Evolutionary conservation across 2,329 filamentous ascomycete species (phyloP), one percentile per base, ranked within the genome.

Genomic region (Delphinella strobiligena): DNA sequence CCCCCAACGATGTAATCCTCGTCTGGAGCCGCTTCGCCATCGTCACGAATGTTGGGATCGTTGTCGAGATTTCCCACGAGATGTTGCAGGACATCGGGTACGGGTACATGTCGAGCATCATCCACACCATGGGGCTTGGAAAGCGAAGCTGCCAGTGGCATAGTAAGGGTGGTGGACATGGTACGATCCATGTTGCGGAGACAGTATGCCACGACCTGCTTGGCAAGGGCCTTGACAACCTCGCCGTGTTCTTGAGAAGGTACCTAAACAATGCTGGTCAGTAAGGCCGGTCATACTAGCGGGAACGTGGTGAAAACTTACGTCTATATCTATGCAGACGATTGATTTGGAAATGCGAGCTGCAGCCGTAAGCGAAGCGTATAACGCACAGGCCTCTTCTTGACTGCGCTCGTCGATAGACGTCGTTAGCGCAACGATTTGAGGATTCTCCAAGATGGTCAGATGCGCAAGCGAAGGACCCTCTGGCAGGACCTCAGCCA

Each of bases 1-100:
- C 89, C 89, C 15, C 89, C 88, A 52, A 96, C 91, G 33, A 96
- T 87, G 60, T 96, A 96, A 58, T 95, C 86, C 43, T 93, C 82
- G 48, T 94, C 86, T 0, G 87, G 83, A 5, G 86, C 81, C 9
- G 78, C 69, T 2, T 80, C 76, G 32, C 76, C 69, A 16, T 80
- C 74, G 34, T 80, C 77, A 16, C 74, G 59, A 16, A 24, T 15
- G 35, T 62, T 66, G 8, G 71, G 47, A 50, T 60, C 49, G 54
- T 72, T 59, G 56, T 75, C 58, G 55, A 67, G 72, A 49, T 84
- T 75, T 4, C 88, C 88, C 22, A 95, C 83, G 31, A 96, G 75
- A 56, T 93, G 86, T 45, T 84, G 78, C 18, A 96, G 69, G 3
- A 93, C 82, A 47, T 93, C 84, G 3, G 87, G 86, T 61, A 93